These are phyloP conservation scores for Xylaria nigripes DNA, from an alignment of 495 filamentous ascomycete species.

Conservation along the genomic window DNA sequence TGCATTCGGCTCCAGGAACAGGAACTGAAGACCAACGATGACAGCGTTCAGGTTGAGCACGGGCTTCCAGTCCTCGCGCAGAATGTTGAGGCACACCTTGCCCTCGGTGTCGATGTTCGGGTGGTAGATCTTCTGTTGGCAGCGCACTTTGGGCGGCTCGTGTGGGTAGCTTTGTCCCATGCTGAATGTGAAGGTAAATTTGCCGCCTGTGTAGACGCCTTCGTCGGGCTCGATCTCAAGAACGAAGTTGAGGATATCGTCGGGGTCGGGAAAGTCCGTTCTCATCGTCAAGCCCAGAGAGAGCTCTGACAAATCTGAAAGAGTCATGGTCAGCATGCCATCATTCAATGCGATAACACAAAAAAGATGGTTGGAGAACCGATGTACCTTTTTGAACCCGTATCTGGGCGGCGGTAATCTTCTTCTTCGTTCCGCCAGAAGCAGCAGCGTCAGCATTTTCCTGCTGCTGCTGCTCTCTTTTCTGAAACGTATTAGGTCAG, in stretches of 20 bases:
- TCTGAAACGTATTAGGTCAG: conserved; percentile 42
- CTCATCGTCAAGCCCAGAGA: conserved; percentile 86
- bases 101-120: conserved; percentile 97
- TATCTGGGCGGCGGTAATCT: conserved; percentile 91
- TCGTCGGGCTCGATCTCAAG: conserved; percentile 93
- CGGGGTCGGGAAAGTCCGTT: conserved; percentile 84
- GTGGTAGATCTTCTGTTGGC: conserved; percentile 97
- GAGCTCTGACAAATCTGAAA: conserved; percentile 80
- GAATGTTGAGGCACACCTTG: conserved; percentile 94
- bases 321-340: neutral
- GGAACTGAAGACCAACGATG: conserved; percentile 93
- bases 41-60: conserved; percentile 95
- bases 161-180: conserved; percentile 95
- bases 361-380: neutral
- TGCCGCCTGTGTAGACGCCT: conserved; percentile 91
- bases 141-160: conserved; percentile 96
- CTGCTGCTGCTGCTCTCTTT: conserved; percentile 90
- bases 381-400: conserved; percentile 86
- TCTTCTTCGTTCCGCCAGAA: conserved; percentile 86
- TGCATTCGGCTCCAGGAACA: conserved; percentile 96
- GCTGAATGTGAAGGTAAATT: conserved; percentile 82
- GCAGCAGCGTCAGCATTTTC: conserved; percentile 64
- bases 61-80: conserved; percentile 98
- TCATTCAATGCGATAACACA: neutral
- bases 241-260: conserved; percentile 94